These are phyloP conservation scores for Hemisphaericaspora subhashii DNA, from an alignment of 1,139 yeast species.

Conservation along the genomic window DNA sequence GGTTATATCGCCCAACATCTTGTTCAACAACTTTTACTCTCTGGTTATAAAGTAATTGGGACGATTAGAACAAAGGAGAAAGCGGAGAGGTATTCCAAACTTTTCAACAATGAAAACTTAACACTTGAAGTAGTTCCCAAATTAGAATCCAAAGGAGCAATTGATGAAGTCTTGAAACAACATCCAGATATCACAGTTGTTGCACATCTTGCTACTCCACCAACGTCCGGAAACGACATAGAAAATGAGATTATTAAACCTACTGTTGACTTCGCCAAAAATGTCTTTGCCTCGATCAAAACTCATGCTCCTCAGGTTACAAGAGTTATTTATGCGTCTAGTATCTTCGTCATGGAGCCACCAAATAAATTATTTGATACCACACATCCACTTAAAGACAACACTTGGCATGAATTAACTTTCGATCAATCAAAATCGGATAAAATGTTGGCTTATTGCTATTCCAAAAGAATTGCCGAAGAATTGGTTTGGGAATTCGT, in stretches of 20 bases:
- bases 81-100: conserved; percentile 41
- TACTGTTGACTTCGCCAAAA: conserved; percentile 32
- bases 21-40: conserved; percentile 26
- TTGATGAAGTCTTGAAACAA: conserved; percentile 48
- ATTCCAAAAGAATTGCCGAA: conserved; percentile 56
- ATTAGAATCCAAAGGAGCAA: conserved; percentile 42
- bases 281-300: conserved; percentile 25
- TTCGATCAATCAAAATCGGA: conserved; percentile 30
- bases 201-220: not conserved
- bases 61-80: conserved; percentile 54
- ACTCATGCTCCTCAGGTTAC: conserved; percentile 24
- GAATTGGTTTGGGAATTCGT: conserved; percentile 47
- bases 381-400: conserved; percentile 23
- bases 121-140: conserved; percentile 56
- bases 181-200: conserved; percentile 32
- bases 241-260: conserved; percentile 31
- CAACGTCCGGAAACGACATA: conserved; percentile 15
- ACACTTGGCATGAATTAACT: conserved; percentile 40
- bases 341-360: conserved; percentile 24
- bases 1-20: conserved; percentile 42
- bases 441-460: conserved; percentile 41
- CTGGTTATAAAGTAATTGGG: conserved; percentile 55
- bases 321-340: conserved; percentile 29
- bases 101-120: conserved; percentile 34
- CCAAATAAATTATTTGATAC: conserved; percentile 11